Conservation (phyloP, 768 basidiomycete genomes). For the Crepidotus variabilis region DNA sequence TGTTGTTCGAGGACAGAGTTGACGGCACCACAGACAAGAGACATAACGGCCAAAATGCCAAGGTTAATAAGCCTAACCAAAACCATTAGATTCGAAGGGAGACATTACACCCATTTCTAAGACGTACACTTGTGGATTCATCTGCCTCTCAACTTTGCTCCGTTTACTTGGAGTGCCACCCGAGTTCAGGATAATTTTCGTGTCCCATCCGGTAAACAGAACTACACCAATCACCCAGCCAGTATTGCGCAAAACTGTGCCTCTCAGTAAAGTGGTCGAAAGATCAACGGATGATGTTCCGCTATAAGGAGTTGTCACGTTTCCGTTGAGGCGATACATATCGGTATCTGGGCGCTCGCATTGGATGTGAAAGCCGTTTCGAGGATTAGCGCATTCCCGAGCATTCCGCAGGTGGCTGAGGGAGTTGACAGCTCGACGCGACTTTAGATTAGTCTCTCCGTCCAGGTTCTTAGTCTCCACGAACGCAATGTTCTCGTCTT, state of each 20-base stretch:
- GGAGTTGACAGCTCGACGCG: slow-evolving; percentile 72
- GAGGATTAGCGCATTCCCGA: slow-evolving; percentile 48
- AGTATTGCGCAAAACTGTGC: slow-evolving; percentile 91
- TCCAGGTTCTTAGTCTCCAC: slow-evolving; percentile 97
- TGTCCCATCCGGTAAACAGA: slow-evolving; percentile 87
- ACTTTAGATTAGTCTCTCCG: slow-evolving; percentile 98
- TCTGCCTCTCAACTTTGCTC: slow-evolving; percentile 90
- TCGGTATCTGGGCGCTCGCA: slow-evolving; percentile 90
- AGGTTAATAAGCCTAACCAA: slow-evolving; percentile 77
- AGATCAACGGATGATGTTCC: slow-evolving; percentile 67
- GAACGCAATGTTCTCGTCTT: slow-evolving; percentile 90
- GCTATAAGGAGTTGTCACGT: slow-evolving; percentile 49
- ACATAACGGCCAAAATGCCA: slow-evolving; percentile 75
- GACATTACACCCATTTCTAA: slow-evolving; percentile 1
- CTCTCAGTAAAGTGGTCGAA: slow-evolving; percentile 80
- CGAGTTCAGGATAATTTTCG: slow-evolving; percentile 93
- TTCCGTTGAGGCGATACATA: slow-evolving; percentile 88
- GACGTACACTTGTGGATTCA: slow-evolving; percentile 97
- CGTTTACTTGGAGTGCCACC: slow-evolving; percentile 94
- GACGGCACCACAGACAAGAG: slow-evolving; percentile 75
- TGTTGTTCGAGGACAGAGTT: slow-evolving; percentile 76
- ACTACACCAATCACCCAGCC: slow-evolving; percentile 93
- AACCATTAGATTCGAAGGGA: neutral
- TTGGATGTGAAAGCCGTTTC: slow-evolving; percentile 66
- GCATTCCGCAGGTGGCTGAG: slow-evolving; percentile 74